These are phyloP conservation scores for Candida sanyaensis DNA, from an alignment of 1,139 yeast species.

Conservation along the genomic window DNA sequence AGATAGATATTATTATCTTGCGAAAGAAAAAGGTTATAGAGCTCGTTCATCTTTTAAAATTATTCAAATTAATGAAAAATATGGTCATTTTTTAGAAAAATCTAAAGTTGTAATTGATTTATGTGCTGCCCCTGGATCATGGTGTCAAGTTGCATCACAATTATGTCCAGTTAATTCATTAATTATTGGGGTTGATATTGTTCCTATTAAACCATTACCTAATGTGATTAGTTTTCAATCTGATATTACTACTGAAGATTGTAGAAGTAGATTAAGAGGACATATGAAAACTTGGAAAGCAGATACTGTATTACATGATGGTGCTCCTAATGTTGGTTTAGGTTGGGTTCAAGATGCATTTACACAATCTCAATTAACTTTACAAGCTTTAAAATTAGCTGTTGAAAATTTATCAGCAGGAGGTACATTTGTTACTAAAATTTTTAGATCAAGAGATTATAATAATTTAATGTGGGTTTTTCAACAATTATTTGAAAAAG, in stretches of 20 bases:
- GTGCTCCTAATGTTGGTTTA: slow-evolving; percentile 99
- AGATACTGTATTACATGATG: slow-evolving; percentile 96
- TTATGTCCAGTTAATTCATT: slow-evolving; percentile 90
- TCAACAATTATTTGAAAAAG: slow-evolving; percentile 91
- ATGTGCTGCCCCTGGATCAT: slow-evolving; percentile 99
- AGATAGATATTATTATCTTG: slow-evolving; percentile 93
- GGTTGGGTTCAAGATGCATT: slow-evolving; percentile 99
- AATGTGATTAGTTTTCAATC: slow-evolving; percentile 93
- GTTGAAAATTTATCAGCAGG: slow-evolving; percentile 91
- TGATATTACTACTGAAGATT: slow-evolving; percentile 97
- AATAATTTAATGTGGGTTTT: slow-evolving; percentile 97
- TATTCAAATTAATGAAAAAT: slow-evolving; percentile 93
- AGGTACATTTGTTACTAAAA: slow-evolving; percentile 96
- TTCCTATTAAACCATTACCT: slow-evolving; percentile 92
- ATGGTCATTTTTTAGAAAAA: slow-evolving; percentile 90
- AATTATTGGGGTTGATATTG: slow-evolving; percentile 97
- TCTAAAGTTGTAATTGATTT: slow-evolving; percentile 97
- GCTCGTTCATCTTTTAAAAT: slow-evolving; percentile 98
- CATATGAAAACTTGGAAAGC: slow-evolving; percentile 99
- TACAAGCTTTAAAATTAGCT: slow-evolving; percentile 90
- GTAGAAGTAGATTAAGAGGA: slow-evolving; percentile 90
- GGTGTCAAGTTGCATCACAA: slow-evolving; percentile 99
- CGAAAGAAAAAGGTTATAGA: slow-evolving; percentile 97
- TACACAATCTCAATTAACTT: slow-evolving; percentile 93
- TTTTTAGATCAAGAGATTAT: slow-evolving; percentile 96